Conservation (phyloP, 2,329 filamentous ascomycete species). For the Endocalyx cinctus region DNA sequence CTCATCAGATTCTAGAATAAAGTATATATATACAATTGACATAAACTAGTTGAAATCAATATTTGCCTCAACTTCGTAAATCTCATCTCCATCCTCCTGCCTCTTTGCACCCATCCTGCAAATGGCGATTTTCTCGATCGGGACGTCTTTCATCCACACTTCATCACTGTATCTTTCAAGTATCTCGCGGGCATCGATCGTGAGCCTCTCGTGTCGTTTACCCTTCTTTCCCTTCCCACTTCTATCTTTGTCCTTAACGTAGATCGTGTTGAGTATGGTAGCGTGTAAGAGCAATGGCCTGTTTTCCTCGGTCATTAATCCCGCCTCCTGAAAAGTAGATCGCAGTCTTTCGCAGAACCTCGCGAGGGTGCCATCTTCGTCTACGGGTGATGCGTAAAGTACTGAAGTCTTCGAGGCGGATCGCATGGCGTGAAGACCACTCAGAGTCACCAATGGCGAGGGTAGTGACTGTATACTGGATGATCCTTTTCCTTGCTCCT, state of each 20-base stretch:
- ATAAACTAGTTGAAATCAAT: conserved; percentile 23
- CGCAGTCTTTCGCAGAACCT: conserved; percentile 55
- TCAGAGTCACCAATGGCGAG: conserved; percentile 38
- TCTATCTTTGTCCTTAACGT: conserved; percentile 51
- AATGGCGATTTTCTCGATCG: conserved; percentile 67
- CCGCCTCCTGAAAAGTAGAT: conserved; percentile 48
- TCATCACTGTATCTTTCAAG: conserved; percentile 58
- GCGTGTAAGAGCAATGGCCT: conserved; percentile 73
- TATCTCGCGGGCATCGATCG: conserved; percentile 51
- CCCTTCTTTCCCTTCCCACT: conserved; percentile 17
- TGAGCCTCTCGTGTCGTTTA: conserved; percentile 34
- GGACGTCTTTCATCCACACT: conserved; percentile 65
- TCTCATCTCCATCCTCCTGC: conserved; percentile 48
- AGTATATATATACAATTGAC: not conserved
- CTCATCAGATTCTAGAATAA: no score
- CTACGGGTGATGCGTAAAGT: conserved; percentile 59
- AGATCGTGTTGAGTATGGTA: conserved; percentile 82
- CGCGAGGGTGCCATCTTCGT: conserved; percentile 46
- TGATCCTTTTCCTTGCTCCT: conserved; percentile 12
- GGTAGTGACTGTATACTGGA: conserved; percentile 4
- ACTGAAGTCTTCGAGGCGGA: conserved; percentile 52
- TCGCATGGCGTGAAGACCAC: conserved; percentile 60
- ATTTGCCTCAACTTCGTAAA: conserved; percentile 50
- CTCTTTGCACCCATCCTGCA: conserved; percentile 85
- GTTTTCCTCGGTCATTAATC: conserved; percentile 52